These are phyloP conservation scores for Phaeosphaeriaceae sp. DNA, from an alignment of 2,329 filamentous ascomycete species.

Conservation along the genomic window DNA sequence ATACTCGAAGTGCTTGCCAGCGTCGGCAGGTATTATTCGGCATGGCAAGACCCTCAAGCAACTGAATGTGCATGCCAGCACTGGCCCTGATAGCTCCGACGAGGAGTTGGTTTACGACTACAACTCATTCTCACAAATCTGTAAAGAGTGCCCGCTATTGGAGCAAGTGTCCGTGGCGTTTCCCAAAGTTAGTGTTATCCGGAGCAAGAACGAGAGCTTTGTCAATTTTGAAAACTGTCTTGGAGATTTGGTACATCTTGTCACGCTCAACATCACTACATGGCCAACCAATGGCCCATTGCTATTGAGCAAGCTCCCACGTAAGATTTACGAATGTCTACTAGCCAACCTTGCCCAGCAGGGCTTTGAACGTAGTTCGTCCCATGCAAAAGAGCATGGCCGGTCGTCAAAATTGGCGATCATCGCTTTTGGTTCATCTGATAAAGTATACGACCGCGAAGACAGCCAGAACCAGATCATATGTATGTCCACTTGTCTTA, in stretches of 20 bases:
- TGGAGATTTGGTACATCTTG: conserved; percentile 48
- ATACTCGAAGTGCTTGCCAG: conserved; percentile 51
- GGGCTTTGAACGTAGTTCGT: conserved; percentile 41
- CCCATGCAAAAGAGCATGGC: conserved; percentile 32
- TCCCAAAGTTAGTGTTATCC: conserved; percentile 53
- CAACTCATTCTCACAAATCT: conserved; percentile 54
- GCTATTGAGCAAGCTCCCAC: conserved; percentile 46
- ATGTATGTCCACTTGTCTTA: conserved; percentile 8
- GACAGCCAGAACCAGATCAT: conserved; percentile 54
- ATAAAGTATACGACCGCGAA: conserved; percentile 56
- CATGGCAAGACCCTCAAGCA: conserved; percentile 54
- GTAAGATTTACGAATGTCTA: conserved; percentile 54
- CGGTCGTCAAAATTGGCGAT: conserved; percentile 50
- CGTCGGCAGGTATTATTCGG: conserved; percentile 51
- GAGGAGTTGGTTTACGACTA: conserved; percentile 55
- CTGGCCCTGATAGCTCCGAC: conserved; percentile 42
- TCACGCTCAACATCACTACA: conserved; percentile 57
- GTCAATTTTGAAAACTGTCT: conserved; percentile 51
- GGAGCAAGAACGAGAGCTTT: conserved; percentile 51
- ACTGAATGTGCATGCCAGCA: conserved; percentile 53
- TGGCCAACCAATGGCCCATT: conserved; percentile 55
- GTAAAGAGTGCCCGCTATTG: conserved; percentile 51
- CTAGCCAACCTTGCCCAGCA: conserved; percentile 50
- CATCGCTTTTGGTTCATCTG: conserved; percentile 55
- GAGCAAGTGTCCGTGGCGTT: conserved; percentile 57